These are phyloP conservation scores for Lichina pygmaea DNA, from an alignment of 495 filamentous ascomycete species.

Conservation along the genomic window DNA sequence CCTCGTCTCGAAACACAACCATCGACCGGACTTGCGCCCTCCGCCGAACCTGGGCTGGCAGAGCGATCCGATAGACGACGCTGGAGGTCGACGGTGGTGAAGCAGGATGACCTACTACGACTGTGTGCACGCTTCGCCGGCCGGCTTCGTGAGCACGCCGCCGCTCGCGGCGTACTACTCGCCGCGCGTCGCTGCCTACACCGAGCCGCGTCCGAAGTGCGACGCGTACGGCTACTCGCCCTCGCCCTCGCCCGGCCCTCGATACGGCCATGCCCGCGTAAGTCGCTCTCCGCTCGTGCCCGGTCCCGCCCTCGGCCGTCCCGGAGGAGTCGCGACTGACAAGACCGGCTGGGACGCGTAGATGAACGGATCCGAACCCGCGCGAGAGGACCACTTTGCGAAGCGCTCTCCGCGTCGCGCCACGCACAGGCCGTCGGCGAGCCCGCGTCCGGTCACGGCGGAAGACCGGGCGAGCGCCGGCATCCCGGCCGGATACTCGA, in stretches of 20 bases:
- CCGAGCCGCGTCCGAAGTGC: background rate
- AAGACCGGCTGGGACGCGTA: background rate
- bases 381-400: background rate
- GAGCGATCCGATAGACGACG: background rate
- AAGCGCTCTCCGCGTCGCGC: background rate
- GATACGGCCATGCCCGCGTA: too few relatives aligned
- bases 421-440: background rate
- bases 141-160: background rate
- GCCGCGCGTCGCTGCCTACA: background rate
- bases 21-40: background rate
- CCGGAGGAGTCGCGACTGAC: background rate
- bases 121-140: background rate
- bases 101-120: background rate
- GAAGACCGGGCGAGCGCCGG: constrained; percentile 53
- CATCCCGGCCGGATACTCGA: constrained; percentile 77
- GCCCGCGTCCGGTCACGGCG: constrained; percentile 47
- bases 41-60: background rate
- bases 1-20: background rate
- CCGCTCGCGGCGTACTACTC: background rate
- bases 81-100: background rate
- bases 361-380: background rate
- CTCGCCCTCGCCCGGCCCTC: background rate
- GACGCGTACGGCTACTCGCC: background rate
- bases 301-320: too few relatives aligned
- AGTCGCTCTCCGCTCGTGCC: too few relatives aligned